Base-by-base conservation (phyloP, 257 asterid genomes). In the Primulina tabacum region DNA sequence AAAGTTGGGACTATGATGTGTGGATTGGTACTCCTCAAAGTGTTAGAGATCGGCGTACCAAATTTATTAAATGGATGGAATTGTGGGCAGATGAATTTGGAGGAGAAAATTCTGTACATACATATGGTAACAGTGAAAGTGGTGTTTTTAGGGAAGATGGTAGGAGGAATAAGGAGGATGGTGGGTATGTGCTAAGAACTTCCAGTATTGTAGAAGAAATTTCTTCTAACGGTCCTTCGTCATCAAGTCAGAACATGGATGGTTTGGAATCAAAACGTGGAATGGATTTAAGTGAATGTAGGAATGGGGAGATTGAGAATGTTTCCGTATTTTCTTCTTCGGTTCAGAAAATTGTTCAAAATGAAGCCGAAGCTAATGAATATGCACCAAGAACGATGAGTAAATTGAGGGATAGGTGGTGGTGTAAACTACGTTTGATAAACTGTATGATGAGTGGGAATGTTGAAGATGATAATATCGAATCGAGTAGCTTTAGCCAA, bases 21-120 rank as follows among this genome's bases (percentile, higher is more conserved):
- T 92, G 98, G 98, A 59, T 79, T 50, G 78, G 82, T 47, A 71
- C 84, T 67, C 95, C 96, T 11, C 84, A 73, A 68, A 92, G 96
- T 76, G 92, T 92, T 74, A 62, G 67, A 38, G 95, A 92, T 78
- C 84, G 98, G 1, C 75, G 97, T 2, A 76, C 72, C 67, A 78
- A 85, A 57, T 92, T 92, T 73, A 67, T 82, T 35, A 77, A 79
- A 30, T 78, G 83, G 87, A 79, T 92, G 84, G 90, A 87, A 37
- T 75, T 76, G 62, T 67, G 65, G 64, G 40, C 81, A 9, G 83
- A 82, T 67, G 73, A 55, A 26, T 32, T 32, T 7, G 65, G 63
- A 8, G 75, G 72, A 10, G 83, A 73, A 32, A 76, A 58, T 57
- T 57, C 69, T 14, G 70, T 50, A 55, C 69, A 76, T 72, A 43